Conservation (phyloP, 1,139 yeast species). For the Kazachstania sp. region DNA sequence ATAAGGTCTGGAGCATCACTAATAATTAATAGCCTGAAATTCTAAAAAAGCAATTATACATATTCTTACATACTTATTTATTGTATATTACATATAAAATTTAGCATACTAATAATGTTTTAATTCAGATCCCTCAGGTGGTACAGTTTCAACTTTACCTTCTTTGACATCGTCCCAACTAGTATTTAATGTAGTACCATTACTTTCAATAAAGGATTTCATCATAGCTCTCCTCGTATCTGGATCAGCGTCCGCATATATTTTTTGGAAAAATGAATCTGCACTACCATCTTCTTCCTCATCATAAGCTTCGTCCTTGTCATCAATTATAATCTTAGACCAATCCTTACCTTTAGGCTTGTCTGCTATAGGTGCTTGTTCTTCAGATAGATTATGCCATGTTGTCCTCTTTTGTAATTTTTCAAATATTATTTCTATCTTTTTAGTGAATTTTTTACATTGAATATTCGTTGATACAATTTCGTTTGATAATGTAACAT, state of each 20-base stretch:
- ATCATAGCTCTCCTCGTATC: slow-evolving; percentile 92
- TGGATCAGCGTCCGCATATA: slow-evolving; percentile 76
- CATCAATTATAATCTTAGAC: slow-evolving; percentile 57
- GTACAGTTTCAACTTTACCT: slow-evolving; percentile 57
- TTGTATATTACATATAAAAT: background rate
- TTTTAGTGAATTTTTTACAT: slow-evolving; percentile 53
- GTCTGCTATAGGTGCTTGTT: slow-evolving; percentile 11
- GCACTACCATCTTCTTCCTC: slow-evolving; percentile 37
- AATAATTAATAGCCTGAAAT: background rate
- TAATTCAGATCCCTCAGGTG: slow-evolving; percentile 66
- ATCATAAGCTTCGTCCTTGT: slow-evolving; percentile 40
- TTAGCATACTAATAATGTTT: slow-evolving; percentile 30
- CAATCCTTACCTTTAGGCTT: slow-evolving; percentile 42
- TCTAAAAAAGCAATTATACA: background rate
- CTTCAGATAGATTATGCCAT: slow-evolving; percentile 34
- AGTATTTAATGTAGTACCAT: slow-evolving; percentile 89
- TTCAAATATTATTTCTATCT: slow-evolving; percentile 51
- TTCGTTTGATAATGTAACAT: slow-evolving; percentile 41
- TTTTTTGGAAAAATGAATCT: slow-evolving; percentile 62
- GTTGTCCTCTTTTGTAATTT: slow-evolving; percentile 23
- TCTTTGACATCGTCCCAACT: slow-evolving; percentile 83
- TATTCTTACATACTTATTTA: background rate
- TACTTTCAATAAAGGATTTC: slow-evolving; percentile 90
- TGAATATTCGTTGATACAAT: slow-evolving; percentile 33
- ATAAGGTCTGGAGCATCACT: background rate